A percentile compares a stretch with the other conserved stretches of the same genome.
phyloP scores from a whole-genome alignment of 108 stramenopile species.

The Skeletonema menzelii region DNA sequence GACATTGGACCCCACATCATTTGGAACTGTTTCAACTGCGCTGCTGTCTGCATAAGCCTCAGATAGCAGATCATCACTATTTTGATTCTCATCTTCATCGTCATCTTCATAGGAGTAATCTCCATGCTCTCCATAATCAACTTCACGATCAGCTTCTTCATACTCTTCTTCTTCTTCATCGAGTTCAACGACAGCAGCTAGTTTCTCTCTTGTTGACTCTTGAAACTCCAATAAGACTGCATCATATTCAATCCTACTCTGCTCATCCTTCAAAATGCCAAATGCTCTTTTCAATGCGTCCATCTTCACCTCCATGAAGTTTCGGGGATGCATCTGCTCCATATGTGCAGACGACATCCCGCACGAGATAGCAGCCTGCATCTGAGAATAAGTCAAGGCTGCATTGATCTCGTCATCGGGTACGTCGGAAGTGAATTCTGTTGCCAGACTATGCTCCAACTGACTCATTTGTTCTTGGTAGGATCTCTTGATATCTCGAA shows the following conservation, averaged over 20 bases:
- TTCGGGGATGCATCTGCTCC: slow-evolving; percentile 9
- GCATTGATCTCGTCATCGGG: neutral
- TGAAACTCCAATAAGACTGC: slow-evolving; percentile 12
- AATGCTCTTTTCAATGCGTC: slow-evolving; percentile 32
- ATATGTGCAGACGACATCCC: slow-evolving; percentile 20
- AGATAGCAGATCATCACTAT: neutral
- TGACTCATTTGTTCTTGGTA: slow-evolving; percentile 9
- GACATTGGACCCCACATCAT: neutral
- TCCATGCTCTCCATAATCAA: neutral
- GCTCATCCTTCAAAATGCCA: slow-evolving; percentile 15
- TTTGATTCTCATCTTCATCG: neutral
- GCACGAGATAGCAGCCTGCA: slow-evolving; percentile 1
- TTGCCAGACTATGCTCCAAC: slow-evolving; percentile 2
- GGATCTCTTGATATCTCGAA: slow-evolving; percentile 3
- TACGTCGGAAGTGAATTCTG: neutral
- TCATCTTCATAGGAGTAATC: neutral
- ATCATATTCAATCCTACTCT: slow-evolving; percentile 28
- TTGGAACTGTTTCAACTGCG: neutral
- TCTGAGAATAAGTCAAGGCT: neutral
- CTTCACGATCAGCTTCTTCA: neutral
- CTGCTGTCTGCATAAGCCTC: neutral
- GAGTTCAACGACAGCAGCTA: neutral
- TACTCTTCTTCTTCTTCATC: neutral
- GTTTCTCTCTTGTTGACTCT: neutral
- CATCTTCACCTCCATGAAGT: slow-evolving; percentile 24